Base-by-base conservation (phyloP, 345 rosid genomes). In the Eucalyptus pumila region DNA sequence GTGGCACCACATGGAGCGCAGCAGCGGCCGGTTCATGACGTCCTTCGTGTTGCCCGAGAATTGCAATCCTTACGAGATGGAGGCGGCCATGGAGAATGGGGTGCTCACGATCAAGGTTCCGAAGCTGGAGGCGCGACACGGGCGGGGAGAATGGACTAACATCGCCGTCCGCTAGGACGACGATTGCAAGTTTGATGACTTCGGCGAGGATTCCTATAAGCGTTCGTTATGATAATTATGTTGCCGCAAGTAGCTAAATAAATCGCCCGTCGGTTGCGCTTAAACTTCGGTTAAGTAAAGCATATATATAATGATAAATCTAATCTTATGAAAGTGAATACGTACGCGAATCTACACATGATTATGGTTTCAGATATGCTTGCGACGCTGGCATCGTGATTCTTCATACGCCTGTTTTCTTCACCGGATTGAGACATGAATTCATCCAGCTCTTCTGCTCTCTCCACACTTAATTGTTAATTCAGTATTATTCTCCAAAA, bases 91-190 rank as follows among this genome's bases (percentile, higher is more conserved):
- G 90, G 94, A 91, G 60, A 88, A 93, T 34, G 94, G 92, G 6
- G 88, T 89, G 88, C 90, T 94, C 44, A 91, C 91, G 13, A 88
- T 94, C 45, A 91, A 88, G 27, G 86, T 92, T 54, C 95, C 94
- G 3, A 93, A 89, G 58, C 50, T 14, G 16, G 89, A 60, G 87
- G 49, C 34, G 48, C 10, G 40, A 54, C 65, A 34, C 16, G 24
- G 42, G 23, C 49, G 5, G 40, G 89, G 81, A 45, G 17, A n/a
- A 11, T 52, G 87, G 11, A 1, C 44, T 51, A 87, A 51, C 49
- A 27, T 88, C 27, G 30, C 69, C 14, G 17, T 83, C 54, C 60
- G 21, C 89, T 87, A 86, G 83, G 83, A 37, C 27, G 83, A 76
- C 45, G 83, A 76, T 37, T 76, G 83, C 83, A 19, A 76, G 9